Evolutionary conservation across 2,329 filamentous ascomycete genomes (phyloP), one percentile per base, ranked within the genome.

Genomic region (Trichophyton schoenleinii): DNA sequence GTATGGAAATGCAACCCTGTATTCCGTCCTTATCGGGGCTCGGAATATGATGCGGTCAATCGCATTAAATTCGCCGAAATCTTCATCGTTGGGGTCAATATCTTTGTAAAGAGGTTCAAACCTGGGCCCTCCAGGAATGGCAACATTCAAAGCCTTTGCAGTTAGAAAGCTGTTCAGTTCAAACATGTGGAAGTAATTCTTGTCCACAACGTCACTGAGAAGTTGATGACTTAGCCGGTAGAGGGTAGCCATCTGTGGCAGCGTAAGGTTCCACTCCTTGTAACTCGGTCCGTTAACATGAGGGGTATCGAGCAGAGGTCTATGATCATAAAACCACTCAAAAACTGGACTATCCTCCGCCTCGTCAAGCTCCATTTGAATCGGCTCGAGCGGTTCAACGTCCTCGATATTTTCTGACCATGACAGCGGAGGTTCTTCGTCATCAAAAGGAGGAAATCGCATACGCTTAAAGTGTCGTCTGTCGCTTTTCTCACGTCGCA

Each of bases 371-470:
- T 97, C 95, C 88, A 99, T 91, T 78, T 99, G 94, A 67, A 99
- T 96, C 0, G 95, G 94, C 74, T 99, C 94, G 63, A 96, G 77
- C 0, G 95, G 95, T 72, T 99, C 94, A 22, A 99, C 94, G 71
- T 97, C 94, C 75, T 99, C 94, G 67, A 99, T 92, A 70, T 99
- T 99, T 74, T 99, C 95, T 8, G 92, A 95, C 89, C 94, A 99
- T 1, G 91, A 96, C 67, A 99, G 80, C 11, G 94, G 95, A 3
- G 94, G 95, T 71, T 99, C 94, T 77, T 99, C 94, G 70, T 99
- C 95, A 68, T 99, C 94, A 68, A 99, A 99, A 0, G 95, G 95
- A 18, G 94, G 94, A 69, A 99, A 99, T 68, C 95, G 86, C 94
- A 99, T 99, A 66, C 94, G 86, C 80, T 99, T 99, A 81, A 99